phyloP scores from a whole-genome alignment of 1,139 yeast genomes.

The Blastobotrys buckinghamii region DNA sequence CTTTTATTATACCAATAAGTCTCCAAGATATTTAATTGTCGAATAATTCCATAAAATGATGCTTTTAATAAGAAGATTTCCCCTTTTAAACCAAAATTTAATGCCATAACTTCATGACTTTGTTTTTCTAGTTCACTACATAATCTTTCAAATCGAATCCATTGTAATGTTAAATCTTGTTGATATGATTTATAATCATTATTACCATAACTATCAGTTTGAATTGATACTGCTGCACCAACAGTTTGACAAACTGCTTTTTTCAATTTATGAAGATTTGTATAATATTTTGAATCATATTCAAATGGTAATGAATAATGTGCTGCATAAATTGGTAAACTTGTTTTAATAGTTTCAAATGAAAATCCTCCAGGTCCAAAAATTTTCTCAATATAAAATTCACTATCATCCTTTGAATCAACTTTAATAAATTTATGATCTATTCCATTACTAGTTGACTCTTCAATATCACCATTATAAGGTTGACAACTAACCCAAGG shows the following conservation, averaged over 20 bases:
- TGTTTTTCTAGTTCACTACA: constrained; percentile 62
- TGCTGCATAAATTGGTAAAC: constrained; percentile 35
- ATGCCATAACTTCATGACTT: constrained; percentile 49
- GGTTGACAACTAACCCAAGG: constrained; percentile 9
- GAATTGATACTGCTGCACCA: constrained; percentile 25
- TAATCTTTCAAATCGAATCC: constrained; percentile 57
- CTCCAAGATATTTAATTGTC: constrained; percentile 22
- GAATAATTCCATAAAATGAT: constrained; percentile 20
- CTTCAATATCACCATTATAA: constrained; percentile 7
- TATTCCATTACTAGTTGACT: not conserved
- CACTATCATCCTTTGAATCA: constrained; percentile 29
- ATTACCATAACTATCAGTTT: constrained; percentile 9
- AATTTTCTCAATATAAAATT: constrained; percentile 40
- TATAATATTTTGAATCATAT: not conserved
- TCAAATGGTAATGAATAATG: constrained; percentile 18
- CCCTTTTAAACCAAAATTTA: constrained; percentile 27
- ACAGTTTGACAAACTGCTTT: constrained; percentile 29
- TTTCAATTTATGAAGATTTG: constrained; percentile 10
- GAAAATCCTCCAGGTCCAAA: constrained; percentile 47
- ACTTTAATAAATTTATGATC: constrained; percentile 11
- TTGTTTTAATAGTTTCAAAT: constrained; percentile 40
- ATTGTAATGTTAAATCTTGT: constrained; percentile 37
- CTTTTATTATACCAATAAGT: constrained; percentile 22
- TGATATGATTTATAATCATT: constrained; percentile 26
- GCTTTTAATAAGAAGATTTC: constrained; percentile 22